A percentile compares a stretch with the other conserved stretches of the same genome.
Evolutionary conservation across 2,329 filamentous ascomycete genomes (phyloP).

Genomic region (Aureobasidium musti): DNA sequence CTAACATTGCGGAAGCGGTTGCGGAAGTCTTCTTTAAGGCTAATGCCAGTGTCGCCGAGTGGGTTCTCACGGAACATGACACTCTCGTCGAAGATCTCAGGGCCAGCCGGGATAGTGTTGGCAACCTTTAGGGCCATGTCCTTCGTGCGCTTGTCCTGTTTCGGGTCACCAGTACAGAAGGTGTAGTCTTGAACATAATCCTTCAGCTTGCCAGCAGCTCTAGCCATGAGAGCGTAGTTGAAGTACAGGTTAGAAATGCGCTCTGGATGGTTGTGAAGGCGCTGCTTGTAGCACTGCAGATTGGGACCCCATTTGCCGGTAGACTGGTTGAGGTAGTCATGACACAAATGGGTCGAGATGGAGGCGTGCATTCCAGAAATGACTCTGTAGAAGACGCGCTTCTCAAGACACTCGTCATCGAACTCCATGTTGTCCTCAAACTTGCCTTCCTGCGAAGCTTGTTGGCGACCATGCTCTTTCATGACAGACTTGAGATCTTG

Average conservation of each 20-base stretch:
- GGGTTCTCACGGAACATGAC: constrained; percentile 75
- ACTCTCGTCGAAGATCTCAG: constrained; percentile 88
- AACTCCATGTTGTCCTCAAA: constrained; percentile 68
- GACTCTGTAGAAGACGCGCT: constrained; percentile 96
- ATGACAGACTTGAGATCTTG: constrained; percentile 64
- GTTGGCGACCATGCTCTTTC: constrained; percentile 60
- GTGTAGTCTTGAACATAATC: constrained; percentile 81
- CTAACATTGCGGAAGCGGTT: constrained; percentile 97
- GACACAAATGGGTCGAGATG: constrained; percentile 94
- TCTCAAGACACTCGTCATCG: constrained; percentile 93
- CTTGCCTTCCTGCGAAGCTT: constrained; percentile 51
- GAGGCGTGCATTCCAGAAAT: constrained; percentile 98
- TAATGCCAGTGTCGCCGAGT: constrained; percentile 56
- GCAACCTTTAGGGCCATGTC: constrained; percentile 78
- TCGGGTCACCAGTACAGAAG: constrained; percentile 84
- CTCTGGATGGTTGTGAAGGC: constrained; percentile 83
- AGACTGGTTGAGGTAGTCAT: constrained; percentile 92
- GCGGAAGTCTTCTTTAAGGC: constrained; percentile 93
- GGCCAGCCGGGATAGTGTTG: constrained; percentile 64
- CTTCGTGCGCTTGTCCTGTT: constrained; percentile 77
- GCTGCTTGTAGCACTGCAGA: constrained; percentile 78
- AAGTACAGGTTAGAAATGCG: constrained; percentile 98
- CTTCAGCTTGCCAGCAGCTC: constrained; percentile 86
- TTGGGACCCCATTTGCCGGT: constrained; percentile 94
- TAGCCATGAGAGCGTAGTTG: constrained; percentile 94